Evolutionary conservation across 108 stramenopile species (phyloP).

Genomic region (Nannochloropsis gaditana): DNA sequence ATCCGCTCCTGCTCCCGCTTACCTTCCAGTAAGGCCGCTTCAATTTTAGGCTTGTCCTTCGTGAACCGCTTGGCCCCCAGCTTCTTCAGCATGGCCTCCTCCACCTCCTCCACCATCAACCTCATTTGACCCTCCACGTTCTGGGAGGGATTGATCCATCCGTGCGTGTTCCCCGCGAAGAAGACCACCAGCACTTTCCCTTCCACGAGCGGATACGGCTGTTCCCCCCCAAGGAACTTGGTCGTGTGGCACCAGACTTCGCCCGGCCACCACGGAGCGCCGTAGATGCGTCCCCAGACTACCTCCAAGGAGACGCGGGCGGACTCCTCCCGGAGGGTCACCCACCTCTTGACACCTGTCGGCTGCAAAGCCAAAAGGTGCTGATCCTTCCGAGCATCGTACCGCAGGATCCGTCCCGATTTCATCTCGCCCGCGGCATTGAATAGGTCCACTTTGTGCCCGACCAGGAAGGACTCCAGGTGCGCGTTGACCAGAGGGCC

Average conservation of each 20-base stretch:
- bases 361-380: conserved; percentile 8
- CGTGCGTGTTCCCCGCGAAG: conserved; percentile 5
- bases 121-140: neutral
- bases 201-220: neutral
- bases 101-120: conserved; percentile 15
- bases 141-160: neutral
- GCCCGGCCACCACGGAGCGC: neutral
- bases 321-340: neutral
- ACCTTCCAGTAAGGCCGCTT: neutral
- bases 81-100: neutral
- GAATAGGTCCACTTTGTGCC: neutral
- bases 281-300: neutral
- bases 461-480: neutral
- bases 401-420: conserved; percentile 7
- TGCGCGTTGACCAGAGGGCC: neutral
- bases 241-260: conserved; percentile 1
- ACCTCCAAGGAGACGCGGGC: neutral
- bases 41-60: neutral
- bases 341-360: neutral
- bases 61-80: neutral
- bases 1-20: neutral
- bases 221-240: neutral
- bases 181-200: neutral
- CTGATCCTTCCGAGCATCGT: conserved; percentile 8
- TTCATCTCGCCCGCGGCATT: conserved; percentile 2